Evolutionary conservation across 2,329 filamentous ascomycete species (phyloP).

Genomic region (Fusarium nanum): DNA sequence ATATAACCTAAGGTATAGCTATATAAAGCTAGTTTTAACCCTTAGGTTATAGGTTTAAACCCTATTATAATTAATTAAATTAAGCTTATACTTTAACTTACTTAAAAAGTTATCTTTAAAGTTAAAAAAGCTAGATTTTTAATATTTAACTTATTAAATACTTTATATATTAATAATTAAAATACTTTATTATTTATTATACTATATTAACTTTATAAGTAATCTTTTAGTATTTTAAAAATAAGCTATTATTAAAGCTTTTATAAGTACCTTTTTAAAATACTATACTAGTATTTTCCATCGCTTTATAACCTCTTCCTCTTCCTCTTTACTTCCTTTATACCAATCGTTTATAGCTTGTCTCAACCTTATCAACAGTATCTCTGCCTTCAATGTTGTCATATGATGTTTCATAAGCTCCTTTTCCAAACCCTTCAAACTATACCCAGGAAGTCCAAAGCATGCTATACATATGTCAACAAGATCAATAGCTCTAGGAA

Average conservation of each 20-base stretch:
- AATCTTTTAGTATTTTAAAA: too few species aligned
- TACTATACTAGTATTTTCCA: conserved; percentile 25
- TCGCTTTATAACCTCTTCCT: conserved; percentile 9
- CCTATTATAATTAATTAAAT: too few species aligned
- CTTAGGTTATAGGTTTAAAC: too few species aligned
- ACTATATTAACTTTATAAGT: too few species aligned
- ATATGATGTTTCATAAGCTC: conserved; percentile 54
- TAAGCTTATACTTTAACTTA: too few species aligned
- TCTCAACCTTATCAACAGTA: conserved; percentile 49
- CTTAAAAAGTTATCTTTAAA: too few species aligned
- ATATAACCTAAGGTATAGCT: too few species aligned
- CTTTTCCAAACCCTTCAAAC: conserved; percentile 65
- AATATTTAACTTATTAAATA: too few species aligned
- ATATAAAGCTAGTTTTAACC: too few species aligned
- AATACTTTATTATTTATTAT: too few species aligned
- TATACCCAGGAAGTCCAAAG: conserved; percentile 62
- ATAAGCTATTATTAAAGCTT: not conserved
- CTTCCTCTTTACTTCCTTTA: conserved; percentile 23
- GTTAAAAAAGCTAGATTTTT: too few species aligned
- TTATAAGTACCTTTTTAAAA: not conserved
- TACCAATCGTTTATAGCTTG: conserved; percentile 48
- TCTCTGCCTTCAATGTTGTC: conserved; percentile 50
- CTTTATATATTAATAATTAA: too few species aligned
- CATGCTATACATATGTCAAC: conserved; percentile 39
- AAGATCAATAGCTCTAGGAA: fast-evolving